These are phyloP conservation scores for Crucibulum laeve DNA, from an alignment of 768 basidiomycete genomes.

Conservation along the genomic window DNA sequence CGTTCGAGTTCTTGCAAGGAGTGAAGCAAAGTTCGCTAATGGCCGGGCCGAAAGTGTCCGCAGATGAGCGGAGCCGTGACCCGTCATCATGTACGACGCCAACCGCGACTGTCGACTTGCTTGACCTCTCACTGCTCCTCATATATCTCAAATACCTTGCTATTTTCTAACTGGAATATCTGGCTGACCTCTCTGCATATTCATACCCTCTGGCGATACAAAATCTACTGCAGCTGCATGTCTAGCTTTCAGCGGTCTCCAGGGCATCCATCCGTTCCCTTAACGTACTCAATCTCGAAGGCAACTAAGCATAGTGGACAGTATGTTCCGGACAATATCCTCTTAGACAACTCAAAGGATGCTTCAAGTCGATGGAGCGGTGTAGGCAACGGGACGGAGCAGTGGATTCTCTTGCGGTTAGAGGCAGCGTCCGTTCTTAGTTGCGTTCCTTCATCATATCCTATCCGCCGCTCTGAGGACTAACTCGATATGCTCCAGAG, in stretches of 20 bases:
- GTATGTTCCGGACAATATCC: conserved; percentile 67
- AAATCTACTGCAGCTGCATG: no score
- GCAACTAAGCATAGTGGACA: conserved; percentile 70
- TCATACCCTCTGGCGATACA: no score
- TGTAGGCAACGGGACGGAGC: conserved; percentile 50
- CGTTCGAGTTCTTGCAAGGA: no score
- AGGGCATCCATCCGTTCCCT: conserved; percentile 18
- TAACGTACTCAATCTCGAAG: conserved; percentile 49
- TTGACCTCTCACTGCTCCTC: no score
- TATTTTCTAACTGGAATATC: no score
- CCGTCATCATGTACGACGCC: no score
- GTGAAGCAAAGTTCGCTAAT: no score
- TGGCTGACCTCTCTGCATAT: no score
- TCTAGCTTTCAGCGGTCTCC: not conserved
- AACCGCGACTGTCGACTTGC: no score
- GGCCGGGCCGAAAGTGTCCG: no score
- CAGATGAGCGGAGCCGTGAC: no score
- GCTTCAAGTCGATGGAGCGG: conserved; percentile 76
- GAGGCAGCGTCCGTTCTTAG: conserved; percentile 61
- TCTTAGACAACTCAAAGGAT: conserved; percentile 58
- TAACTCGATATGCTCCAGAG: conserved; percentile 33
- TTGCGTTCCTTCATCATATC: conserved; percentile 32
- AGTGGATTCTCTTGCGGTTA: conserved; percentile 70
- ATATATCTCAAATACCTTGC: no score
- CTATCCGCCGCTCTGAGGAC: not conserved